Evolutionary conservation across 305 asterid species (phyloP), one percentile per base, ranked within the genome.

Genomic region (Striga hermonthica): DNA sequence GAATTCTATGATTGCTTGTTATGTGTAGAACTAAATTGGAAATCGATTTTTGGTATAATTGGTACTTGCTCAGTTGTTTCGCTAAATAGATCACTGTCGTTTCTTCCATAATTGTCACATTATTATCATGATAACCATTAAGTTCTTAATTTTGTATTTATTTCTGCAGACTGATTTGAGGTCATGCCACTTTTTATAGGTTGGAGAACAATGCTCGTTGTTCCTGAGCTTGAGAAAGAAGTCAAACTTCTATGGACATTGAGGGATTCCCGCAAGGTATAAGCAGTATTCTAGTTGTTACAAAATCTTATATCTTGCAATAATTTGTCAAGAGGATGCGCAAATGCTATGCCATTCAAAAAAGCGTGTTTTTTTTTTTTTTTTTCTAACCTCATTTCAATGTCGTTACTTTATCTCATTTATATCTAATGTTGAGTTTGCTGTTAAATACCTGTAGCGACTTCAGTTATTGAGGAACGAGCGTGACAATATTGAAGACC

Each of bases 141-240:
- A 6, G 60, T 64, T 57, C 56, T 67, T 57, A 62, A 45, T 67
- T 40, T 65, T 52, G 45, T 65, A 52, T 78, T 55, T 65, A 35
- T 61, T 61, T 62, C 57, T 66, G 62, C 65, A 58, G 67, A 55
- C 57, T 59, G 76, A 65, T 69, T 68, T 56, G 71, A 61, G 66
- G 59, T 78, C 55, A 63, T 16, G 49, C 9, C 36, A 57, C 67
- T 43, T 59, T 80, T 70, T 65, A 36, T 80, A 94, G 99, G 99
- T 54, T 94, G 99, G 99, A 90, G 99, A 79, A 94, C 99, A 49
- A 94, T 94, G 99, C 99, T 94, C 60, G 96, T 91, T 64, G 95
- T 94, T 78, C 99, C 99, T 5, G 99, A 94, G 91, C 96, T 94
- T 62, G 99, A 88, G 85, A 94, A 80, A 74, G 99, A 94, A 80